Conservation (phyloP, 2,329 filamentous ascomycete genomes). For the Pseudocercospora eumusae region DNA sequence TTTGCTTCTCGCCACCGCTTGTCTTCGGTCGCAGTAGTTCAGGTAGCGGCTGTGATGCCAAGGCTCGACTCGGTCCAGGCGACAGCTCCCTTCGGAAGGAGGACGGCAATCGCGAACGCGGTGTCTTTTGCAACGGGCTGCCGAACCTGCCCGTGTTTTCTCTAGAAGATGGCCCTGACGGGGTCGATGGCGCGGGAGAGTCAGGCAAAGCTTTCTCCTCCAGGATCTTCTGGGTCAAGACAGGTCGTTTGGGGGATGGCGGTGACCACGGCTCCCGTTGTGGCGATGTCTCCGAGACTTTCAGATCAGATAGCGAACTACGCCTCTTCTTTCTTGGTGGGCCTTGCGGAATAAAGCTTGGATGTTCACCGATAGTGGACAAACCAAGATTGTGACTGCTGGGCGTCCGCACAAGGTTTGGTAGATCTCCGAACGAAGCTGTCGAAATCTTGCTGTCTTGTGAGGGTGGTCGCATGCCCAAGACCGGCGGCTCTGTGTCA, state of each 20-base stretch:
- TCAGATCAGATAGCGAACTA: slow-evolving; percentile 88
- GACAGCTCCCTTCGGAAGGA: slow-evolving; percentile 50
- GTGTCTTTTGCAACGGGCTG: slow-evolving; percentile 42
- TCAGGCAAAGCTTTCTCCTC: slow-evolving; percentile 38
- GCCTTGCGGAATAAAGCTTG: slow-evolving; percentile 48
- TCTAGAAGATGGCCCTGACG: slow-evolving; percentile 38
- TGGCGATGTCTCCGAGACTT: slow-evolving; percentile 59
- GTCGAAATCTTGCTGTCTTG: slow-evolving; percentile 51
- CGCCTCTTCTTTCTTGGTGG: slow-evolving; percentile 75
- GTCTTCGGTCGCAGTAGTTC: slow-evolving; percentile 39
- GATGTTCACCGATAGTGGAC: slow-evolving; percentile 53
- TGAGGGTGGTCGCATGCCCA: slow-evolving; percentile 55
- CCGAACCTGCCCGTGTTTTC: slow-evolving; percentile 43
- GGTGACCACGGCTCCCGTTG: slow-evolving; percentile 31
- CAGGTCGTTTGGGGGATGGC: slow-evolving; percentile 28
- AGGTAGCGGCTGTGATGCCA: slow-evolving; percentile 20
- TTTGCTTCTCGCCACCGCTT: slow-evolving; percentile 20
- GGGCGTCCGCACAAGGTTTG: slow-evolving; percentile 23
- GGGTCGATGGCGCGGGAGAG: slow-evolving; percentile 42
- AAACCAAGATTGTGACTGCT: slow-evolving; percentile 41
- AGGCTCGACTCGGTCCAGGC: slow-evolving; percentile 35
- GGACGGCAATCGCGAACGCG: slow-evolving; percentile 39
- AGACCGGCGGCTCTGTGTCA: slow-evolving; percentile 58
- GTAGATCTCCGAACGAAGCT: slow-evolving; percentile 44
- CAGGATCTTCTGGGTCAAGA: slow-evolving; percentile 23